A percentile compares a stretch with the other conserved stretches of the same genome.
Evolutionary conservation across 2,329 filamentous ascomycete genomes (phyloP).

Genomic region (Penicillium sp.): DNA sequence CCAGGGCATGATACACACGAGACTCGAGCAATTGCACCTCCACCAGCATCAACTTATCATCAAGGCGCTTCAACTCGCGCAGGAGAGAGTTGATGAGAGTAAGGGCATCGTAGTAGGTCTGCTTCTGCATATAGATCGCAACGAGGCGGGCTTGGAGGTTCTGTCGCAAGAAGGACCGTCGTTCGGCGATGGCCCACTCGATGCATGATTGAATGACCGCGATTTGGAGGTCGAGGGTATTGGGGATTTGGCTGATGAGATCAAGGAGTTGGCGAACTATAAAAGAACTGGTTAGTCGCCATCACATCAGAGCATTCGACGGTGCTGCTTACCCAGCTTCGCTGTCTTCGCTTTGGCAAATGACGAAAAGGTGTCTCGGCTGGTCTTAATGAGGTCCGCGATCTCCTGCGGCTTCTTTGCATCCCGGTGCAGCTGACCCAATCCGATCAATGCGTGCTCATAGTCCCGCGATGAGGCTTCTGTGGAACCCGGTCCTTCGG

Average conservation of each 20-base stretch:
- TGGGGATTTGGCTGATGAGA: slow-evolving; percentile 89
- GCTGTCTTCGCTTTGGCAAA: slow-evolving; percentile 99
- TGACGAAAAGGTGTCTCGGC: slow-evolving; percentile 86
- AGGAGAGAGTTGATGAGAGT: slow-evolving; percentile 95
- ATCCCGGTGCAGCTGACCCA: slow-evolving; percentile 93
- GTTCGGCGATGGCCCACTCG: slow-evolving; percentile 96
- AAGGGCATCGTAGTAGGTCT: slow-evolving; percentile 95
- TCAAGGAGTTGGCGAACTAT: slow-evolving; percentile 94
- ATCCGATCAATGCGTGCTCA: slow-evolving; percentile 81
- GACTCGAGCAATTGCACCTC: slow-evolving; percentile 98
- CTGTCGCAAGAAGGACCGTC: slow-evolving; percentile 93
- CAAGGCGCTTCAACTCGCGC: slow-evolving; percentile 94
- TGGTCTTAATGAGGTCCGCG: slow-evolving; percentile 86
- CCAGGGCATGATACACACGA: slow-evolving; percentile 93
- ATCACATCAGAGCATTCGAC: neutral
- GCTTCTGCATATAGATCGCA: slow-evolving; percentile 92
- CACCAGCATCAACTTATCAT: slow-evolving; percentile 97
- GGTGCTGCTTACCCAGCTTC: slow-evolving; percentile 75
- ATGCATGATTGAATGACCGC: slow-evolving; percentile 97
- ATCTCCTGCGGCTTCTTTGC: slow-evolving; percentile 78
- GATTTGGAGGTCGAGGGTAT: slow-evolving; percentile 93
- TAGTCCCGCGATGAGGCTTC: slow-evolving; percentile 91
- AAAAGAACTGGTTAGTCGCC: slow-evolving; percentile 5
- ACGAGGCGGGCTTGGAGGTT: slow-evolving; percentile 97
- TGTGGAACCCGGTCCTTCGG: slow-evolving; percentile 79